Conservation (phyloP, 441 rosid genomes). For the Populus hybrid region DNA sequence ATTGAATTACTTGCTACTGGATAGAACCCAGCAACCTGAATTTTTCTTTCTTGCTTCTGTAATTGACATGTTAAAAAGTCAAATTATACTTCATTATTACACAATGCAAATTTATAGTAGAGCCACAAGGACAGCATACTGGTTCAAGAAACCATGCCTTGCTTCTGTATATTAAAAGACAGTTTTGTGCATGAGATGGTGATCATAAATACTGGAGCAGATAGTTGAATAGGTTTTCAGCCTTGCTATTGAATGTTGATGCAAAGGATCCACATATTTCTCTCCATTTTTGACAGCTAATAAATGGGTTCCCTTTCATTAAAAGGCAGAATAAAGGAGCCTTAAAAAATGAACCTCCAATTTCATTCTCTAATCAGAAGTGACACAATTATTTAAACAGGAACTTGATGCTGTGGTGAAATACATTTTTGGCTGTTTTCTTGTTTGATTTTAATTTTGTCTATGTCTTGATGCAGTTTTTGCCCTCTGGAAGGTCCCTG, state of each 20-base stretch:
- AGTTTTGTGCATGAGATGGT: not conserved
- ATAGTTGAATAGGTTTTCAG: not conserved
- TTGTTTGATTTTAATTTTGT: not conserved
- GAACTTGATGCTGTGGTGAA: not conserved
- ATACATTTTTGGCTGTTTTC: not conserved
- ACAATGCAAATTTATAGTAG: not conserved
- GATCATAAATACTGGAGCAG: not conserved
- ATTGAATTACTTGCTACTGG: not conserved
- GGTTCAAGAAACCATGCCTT: not conserved
- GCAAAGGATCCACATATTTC: not conserved
- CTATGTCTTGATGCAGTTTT: slow-evolving; percentile 51
- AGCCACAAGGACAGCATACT: not conserved
- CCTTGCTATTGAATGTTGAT: not conserved
- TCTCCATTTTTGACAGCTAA: not conserved
- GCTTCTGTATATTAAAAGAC: not conserved
- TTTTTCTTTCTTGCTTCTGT: not conserved
- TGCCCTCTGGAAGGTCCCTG: slow-evolving; percentile 91
- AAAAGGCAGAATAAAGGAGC: not conserved
- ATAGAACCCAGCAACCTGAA: not conserved
- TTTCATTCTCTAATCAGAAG: not conserved
- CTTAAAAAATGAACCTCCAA: not conserved
- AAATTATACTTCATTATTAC: not conserved
- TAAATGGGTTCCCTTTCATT: not conserved
- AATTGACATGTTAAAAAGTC: not conserved
- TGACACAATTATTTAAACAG: not conserved